phyloP scores from a whole-genome alignment of 352 stramenopile genomes.

The Pythium aphanidermatum region DNA sequence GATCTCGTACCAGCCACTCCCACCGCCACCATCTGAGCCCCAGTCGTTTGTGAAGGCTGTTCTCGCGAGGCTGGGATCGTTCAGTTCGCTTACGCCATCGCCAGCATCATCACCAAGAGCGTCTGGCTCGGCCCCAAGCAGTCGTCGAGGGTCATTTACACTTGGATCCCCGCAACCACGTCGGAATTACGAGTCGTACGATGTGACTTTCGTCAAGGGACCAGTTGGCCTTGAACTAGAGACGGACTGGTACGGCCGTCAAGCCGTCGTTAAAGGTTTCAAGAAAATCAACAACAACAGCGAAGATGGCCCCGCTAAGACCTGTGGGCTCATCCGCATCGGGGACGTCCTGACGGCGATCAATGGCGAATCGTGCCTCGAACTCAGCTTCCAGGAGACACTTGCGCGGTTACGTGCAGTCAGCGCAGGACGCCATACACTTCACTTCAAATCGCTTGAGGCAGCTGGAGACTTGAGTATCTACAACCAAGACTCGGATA shows the following conservation, averaged over 20 bases:
- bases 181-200: conserved; percentile 63
- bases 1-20: conserved; percentile 7
- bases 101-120: conserved; percentile 12
- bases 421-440: conserved; percentile 34
- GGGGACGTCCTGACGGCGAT: conserved; percentile 72
- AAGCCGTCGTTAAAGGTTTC: conserved; percentile 71
- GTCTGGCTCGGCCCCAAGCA: conserved; percentile 11
- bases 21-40: background rate
- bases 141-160: too few species aligned
- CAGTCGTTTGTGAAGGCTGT: conserved; percentile 15
- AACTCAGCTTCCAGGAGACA: conserved; percentile 59
- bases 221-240: conserved; percentile 63
- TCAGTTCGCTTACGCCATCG: conserved; percentile 7
- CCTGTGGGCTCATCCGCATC: conserved; percentile 54
- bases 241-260: conserved; percentile 68
- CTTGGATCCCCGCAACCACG: conserved; percentile 6
- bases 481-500: conserved; percentile 52
- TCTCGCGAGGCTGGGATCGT: conserved; percentile 14
- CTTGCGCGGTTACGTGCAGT: conserved; percentile 37
- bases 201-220: conserved; percentile 54
- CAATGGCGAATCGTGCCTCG: conserved; percentile 61
- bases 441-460: conserved; percentile 77
- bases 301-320: conserved; percentile 48
- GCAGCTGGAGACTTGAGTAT: conserved; percentile 56
- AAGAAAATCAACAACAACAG: conserved; percentile 34